phyloP scores from a whole-genome alignment of 768 basidiomycete genomes.

The Ramaria rubella region DNA sequence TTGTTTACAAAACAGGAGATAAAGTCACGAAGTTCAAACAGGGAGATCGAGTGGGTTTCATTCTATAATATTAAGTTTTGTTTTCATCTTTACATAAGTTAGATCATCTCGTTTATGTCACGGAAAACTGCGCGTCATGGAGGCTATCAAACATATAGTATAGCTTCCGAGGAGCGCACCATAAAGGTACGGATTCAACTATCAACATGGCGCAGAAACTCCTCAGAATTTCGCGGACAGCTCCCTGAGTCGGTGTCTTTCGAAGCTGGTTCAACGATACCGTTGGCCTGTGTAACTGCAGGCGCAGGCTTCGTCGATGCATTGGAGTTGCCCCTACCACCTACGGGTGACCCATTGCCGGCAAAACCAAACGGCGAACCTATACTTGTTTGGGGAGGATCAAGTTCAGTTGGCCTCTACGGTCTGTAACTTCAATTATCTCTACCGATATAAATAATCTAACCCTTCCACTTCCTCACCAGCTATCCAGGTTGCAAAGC shows the following conservation, averaged over 20 bases:
- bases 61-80: neutral
- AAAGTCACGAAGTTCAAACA: constrained; percentile 11
- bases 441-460: neutral
- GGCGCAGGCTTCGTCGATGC: neutral
- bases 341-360: neutral
- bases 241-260: constrained; percentile 4
- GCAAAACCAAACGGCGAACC: constrained; percentile 18
- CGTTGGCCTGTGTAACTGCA: constrained; percentile 7
- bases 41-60: constrained; percentile 11
- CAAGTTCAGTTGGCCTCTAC: constrained; percentile 25
- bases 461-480: neutral
- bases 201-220: neutral
- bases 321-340: neutral
- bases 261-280: constrained; percentile 7
- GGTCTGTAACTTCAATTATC: constrained; percentile 19
- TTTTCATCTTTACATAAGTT: neutral
- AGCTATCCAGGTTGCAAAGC: constrained; percentile 28
- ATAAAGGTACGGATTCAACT: neutral
- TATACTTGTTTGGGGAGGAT: constrained; percentile 26
- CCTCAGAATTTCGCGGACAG: neutral
- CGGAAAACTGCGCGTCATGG: neutral
- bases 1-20: constrained; percentile 9
- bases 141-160: constrained; percentile 4
- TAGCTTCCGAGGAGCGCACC: neutral
- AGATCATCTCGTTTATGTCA: neutral